phyloP scores from a whole-genome alignment of 2,329 filamentous ascomycete species.

The Exophiala bonariae region DNA sequence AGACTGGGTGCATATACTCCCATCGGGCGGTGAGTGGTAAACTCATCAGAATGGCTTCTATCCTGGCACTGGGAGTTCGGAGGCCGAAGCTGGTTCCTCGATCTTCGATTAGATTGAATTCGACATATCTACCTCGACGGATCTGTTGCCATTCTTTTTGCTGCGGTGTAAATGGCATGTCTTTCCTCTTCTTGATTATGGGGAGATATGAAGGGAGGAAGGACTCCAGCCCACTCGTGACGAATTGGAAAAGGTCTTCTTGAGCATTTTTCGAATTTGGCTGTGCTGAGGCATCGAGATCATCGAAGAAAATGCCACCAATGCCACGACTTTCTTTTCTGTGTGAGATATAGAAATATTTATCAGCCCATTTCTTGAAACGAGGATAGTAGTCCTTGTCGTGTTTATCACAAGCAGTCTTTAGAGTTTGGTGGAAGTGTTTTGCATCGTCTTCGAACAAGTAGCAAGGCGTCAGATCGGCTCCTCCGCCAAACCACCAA shows the following conservation, averaged over 20 bases:
- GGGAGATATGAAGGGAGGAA: slow-evolving; percentile 91
- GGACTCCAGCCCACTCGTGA: slow-evolving; percentile 78
- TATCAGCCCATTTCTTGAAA: slow-evolving; percentile 98
- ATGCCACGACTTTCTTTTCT: slow-evolving; percentile 82
- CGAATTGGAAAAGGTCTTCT: slow-evolving; percentile 86
- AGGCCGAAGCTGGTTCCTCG: slow-evolving; percentile 91
- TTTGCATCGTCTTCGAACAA: slow-evolving; percentile 96
- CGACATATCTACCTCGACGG: slow-evolving; percentile 89
- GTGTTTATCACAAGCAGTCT: slow-evolving; percentile 89
- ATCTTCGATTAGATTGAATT: slow-evolving; percentile 98
- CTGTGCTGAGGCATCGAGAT: slow-evolving; percentile 67
- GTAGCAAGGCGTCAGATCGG: slow-evolving; percentile 88
- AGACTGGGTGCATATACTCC: slow-evolving; percentile 82
- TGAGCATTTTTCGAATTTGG: slow-evolving; percentile 69
- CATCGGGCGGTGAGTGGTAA: slow-evolving; percentile 88
- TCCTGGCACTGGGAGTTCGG: slow-evolving; percentile 83
- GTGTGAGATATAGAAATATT: slow-evolving; percentile 95
- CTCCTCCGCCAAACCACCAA: slow-evolving; percentile 98
- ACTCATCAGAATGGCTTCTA: slow-evolving; percentile 98
- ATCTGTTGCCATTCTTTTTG: slow-evolving; percentile 98
- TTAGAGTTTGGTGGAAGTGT: slow-evolving; percentile 93
- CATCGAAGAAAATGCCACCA: slow-evolving; percentile 98
- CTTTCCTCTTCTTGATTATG: slow-evolving; percentile 83
- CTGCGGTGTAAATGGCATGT: slow-evolving; percentile 81
- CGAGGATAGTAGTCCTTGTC: slow-evolving; percentile 87